phyloP scores from a whole-genome alignment of 768 basidiomycete species.

The Tylopilus felleus region DNA sequence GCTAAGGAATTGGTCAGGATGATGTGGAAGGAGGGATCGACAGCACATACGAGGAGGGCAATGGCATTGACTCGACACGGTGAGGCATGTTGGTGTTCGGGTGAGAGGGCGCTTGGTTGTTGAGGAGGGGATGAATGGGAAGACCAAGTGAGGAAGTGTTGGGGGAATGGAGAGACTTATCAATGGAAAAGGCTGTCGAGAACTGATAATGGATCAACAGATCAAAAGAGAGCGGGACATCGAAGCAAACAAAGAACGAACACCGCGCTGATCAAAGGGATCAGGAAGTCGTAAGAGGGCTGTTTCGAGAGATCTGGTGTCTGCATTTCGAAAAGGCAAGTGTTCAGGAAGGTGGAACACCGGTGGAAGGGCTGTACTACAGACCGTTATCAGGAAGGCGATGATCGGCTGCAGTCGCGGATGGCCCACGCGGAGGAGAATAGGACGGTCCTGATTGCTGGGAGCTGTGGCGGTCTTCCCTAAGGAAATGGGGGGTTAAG shows the following conservation, averaged over 20 bases:
- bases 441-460: slow-evolving; percentile 19
- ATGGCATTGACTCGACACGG: slow-evolving; percentile 41
- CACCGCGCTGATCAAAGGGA: slow-evolving; percentile 35
- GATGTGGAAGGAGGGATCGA: slow-evolving; percentile 22
- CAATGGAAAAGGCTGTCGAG: slow-evolving; percentile 32
- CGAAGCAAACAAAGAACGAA: slow-evolving; percentile 34
- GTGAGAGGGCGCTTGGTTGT: slow-evolving; percentile 11
- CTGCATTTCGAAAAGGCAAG: slow-evolving; percentile 29
- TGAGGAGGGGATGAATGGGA: slow-evolving; percentile 15
- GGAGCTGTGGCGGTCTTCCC: slow-evolving; percentile 28
- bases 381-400: slow-evolving; percentile 32
- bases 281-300: slow-evolving; percentile 30
- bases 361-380: slow-evolving; percentile 21
- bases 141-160: slow-evolving; percentile 22
- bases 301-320: slow-evolving; percentile 34
- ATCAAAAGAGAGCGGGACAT: slow-evolving; percentile 37
- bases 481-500: slow-evolving; percentile 19
- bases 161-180: slow-evolving; percentile 35
- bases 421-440: slow-evolving; percentile 24
- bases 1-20: slow-evolving; percentile 31
- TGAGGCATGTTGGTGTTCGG: slow-evolving; percentile 44
- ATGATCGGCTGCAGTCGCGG: slow-evolving; percentile 31
- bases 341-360: slow-evolving; percentile 27
- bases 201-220: slow-evolving; percentile 40
- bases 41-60: slow-evolving; percentile 33